phyloP scores from a whole-genome alignment of 768 basidiomycete genomes.

The Amanita thiersii region DNA sequence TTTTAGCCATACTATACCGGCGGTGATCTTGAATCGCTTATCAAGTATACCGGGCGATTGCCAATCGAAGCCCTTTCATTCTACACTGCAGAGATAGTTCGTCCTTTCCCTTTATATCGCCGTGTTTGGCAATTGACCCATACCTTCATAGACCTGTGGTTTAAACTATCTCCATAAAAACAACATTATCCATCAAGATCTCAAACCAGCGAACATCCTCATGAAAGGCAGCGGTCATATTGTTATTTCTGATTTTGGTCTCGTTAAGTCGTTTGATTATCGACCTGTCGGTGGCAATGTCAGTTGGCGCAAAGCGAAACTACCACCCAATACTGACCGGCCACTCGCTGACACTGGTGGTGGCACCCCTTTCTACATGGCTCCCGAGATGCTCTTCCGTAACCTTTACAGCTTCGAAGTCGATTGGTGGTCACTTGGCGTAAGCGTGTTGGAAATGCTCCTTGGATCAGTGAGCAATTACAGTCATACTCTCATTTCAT shows the following conservation, averaged over 20 bases:
- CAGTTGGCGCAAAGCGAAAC: neutral
- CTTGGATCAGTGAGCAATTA: slow-evolving; percentile 9
- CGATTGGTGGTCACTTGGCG: slow-evolving; percentile 12
- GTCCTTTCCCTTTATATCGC: neutral
- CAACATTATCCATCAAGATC: slow-evolving; percentile 71
- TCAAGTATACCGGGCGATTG: slow-evolving; percentile 6
- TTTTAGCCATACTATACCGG: slow-evolving; percentile 11
- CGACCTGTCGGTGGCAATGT: neutral
- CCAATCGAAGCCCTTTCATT: neutral
- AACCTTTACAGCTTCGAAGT: slow-evolving; percentile 3
- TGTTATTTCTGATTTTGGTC: slow-evolving; percentile 19
- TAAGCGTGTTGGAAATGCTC: slow-evolving; percentile 11
- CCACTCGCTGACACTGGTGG: slow-evolving; percentile 6
- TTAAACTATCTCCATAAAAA: slow-evolving; percentile 41
- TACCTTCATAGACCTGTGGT: neutral
- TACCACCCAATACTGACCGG: neutral
- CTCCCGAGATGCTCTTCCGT: slow-evolving; percentile 9
- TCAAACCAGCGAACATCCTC: slow-evolving; percentile 73
- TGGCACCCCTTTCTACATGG: slow-evolving; percentile 12
- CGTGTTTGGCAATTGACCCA: neutral
- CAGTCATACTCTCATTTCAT: neutral
- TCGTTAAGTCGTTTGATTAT: slow-evolving; percentile 9
- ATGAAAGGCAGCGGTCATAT: slow-evolving; percentile 12
- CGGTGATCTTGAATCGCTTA: slow-evolving; percentile 10
- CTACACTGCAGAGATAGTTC: slow-evolving; percentile 1